phyloP scores from a whole-genome alignment of 1,284 basidiomycete genomes.

The Ustilago shanxiensis region DNA sequence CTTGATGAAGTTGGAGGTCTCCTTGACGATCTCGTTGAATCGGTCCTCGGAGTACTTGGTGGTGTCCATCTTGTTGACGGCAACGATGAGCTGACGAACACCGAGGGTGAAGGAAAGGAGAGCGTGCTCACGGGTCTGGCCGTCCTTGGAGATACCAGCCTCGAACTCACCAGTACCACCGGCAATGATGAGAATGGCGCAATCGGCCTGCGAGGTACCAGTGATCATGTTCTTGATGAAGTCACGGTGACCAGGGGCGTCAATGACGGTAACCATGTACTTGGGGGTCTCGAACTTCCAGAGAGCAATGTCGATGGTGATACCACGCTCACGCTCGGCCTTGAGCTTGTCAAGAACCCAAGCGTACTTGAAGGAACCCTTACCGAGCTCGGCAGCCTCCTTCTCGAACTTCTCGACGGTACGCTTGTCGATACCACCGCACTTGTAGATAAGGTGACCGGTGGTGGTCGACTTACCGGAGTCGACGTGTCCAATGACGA shows the following conservation, averaged over 20 bases:
- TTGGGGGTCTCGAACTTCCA: slow-evolving; percentile 71
- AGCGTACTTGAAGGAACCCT: slow-evolving; percentile 96
- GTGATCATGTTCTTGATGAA: slow-evolving; percentile 89
- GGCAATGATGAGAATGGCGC: slow-evolving; percentile 99
- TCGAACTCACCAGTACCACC: slow-evolving; percentile 99
- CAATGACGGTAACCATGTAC: slow-evolving; percentile 81
- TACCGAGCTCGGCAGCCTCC: slow-evolving; percentile 99
- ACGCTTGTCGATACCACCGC: slow-evolving; percentile 99
- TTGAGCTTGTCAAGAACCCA: slow-evolving; percentile 99
- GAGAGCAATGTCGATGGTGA: slow-evolving; percentile 97
- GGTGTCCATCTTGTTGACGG: slow-evolving; percentile 99
- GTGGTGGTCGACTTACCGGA: slow-evolving; percentile 96
- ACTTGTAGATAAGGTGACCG: slow-evolving; percentile 99
- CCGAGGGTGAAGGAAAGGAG: slow-evolving; percentile 99
- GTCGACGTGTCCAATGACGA: slow-evolving; percentile 71
- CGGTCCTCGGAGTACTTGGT: slow-evolving; percentile 99
- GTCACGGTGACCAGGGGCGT: slow-evolving; percentile 99
- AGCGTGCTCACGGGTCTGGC: slow-evolving; percentile 99
- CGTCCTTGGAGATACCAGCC: slow-evolving; percentile 99
- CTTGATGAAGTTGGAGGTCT: slow-evolving; percentile 99
- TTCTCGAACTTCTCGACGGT: slow-evolving; percentile 99
- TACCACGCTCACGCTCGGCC: slow-evolving; percentile 98
- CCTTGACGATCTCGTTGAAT: slow-evolving; percentile 99
- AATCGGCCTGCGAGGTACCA: slow-evolving; percentile 99
- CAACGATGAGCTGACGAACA: slow-evolving; percentile 99